These are phyloP conservation scores for Aureobasidium subglaciale DNA, from an alignment of 2,329 filamentous ascomycete species.

Conservation along the genomic window DNA sequence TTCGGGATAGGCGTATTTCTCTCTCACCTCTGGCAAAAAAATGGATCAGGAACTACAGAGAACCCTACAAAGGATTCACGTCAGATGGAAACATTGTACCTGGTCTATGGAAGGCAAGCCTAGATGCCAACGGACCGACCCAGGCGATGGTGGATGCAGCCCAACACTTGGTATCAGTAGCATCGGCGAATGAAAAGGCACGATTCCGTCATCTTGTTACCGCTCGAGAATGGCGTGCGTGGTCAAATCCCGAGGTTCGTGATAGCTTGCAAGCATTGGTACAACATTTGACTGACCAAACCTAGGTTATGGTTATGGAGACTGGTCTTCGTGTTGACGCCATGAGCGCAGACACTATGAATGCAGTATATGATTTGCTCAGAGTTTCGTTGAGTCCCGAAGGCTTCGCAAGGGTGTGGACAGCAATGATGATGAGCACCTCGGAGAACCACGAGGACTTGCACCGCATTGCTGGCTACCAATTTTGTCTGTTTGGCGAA, in stretches of 20 bases:
- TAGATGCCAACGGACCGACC: conserved; percentile 39
- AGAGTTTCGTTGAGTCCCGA: conserved; percentile 55
- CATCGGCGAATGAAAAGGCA: conserved; percentile 45
- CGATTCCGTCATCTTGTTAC: conserved; percentile 55
- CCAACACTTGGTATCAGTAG: conserved; percentile 16
- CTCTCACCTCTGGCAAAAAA: conserved; percentile 22
- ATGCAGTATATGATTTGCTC: conserved; percentile 50
- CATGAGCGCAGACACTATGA: conserved; percentile 38
- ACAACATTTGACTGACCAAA: not conserved
- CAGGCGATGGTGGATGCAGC: conserved; percentile 47
- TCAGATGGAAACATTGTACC: conserved; percentile 47
- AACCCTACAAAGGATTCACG: conserved; percentile 65
- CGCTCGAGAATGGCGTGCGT: conserved; percentile 63
- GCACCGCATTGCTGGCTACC: conserved; percentile 43
- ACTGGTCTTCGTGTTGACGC: conserved; percentile 63
- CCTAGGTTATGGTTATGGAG: conserved; percentile 53
- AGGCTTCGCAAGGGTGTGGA: conserved; percentile 61
- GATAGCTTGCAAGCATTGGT: too few species aligned
- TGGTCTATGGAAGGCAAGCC: conserved; percentile 20
- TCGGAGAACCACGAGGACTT: conserved; percentile 42
- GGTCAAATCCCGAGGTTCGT: conserved; percentile 56
- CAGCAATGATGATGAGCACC: conserved; percentile 65
- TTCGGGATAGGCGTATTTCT: conserved; percentile 18
- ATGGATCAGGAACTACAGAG: conserved; percentile 33
- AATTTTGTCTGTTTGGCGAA: conserved; percentile 62